Conservation (phyloP, 352 stramenopile genomes). For the Pythium pyrilobum region DNA sequence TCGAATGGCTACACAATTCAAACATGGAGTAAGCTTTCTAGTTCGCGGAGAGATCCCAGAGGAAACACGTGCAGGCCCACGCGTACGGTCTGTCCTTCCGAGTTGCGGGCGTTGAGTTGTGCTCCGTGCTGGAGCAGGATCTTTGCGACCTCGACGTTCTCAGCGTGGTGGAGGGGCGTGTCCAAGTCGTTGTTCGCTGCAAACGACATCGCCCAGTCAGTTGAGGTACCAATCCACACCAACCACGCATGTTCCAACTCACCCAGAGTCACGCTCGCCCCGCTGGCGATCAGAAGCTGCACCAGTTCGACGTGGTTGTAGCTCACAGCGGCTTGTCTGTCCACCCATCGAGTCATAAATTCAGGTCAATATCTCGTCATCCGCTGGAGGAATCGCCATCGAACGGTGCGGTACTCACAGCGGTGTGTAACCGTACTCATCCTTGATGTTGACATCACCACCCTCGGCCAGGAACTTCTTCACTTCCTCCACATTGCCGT, state of each 20-base stretch:
- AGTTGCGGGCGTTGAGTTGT: conserved; percentile 30
- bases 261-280: conserved; percentile 21
- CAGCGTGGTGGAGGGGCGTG: conserved; percentile 26
- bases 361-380: neutral
- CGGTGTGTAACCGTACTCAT: conserved; percentile 33
- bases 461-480: conserved; percentile 24
- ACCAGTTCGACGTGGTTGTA: conserved; percentile 34
- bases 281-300: conserved; percentile 21
- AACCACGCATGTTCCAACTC: neutral
- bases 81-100: conserved; percentile 26
- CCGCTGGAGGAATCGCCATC: neutral
- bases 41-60: too few relatives aligned
- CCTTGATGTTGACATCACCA: conserved; percentile 23
- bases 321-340: conserved; percentile 34
- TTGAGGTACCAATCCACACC: too few relatives aligned
- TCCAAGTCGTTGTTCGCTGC: conserved; percentile 26
- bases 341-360: neutral
- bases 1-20: conserved; percentile 24
- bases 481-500: conserved; percentile 26
- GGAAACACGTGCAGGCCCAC: too few relatives aligned
- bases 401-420: too few relatives aligned
- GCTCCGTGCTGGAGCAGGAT: conserved; percentile 26
- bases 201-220: neutral
- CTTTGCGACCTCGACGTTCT: conserved; percentile 26
- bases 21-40: neutral